These are phyloP conservation scores for Coix lacrymajobi DNA, from an alignment of 176 grass and related monocot genomes.

Conservation along the genomic window DNA sequence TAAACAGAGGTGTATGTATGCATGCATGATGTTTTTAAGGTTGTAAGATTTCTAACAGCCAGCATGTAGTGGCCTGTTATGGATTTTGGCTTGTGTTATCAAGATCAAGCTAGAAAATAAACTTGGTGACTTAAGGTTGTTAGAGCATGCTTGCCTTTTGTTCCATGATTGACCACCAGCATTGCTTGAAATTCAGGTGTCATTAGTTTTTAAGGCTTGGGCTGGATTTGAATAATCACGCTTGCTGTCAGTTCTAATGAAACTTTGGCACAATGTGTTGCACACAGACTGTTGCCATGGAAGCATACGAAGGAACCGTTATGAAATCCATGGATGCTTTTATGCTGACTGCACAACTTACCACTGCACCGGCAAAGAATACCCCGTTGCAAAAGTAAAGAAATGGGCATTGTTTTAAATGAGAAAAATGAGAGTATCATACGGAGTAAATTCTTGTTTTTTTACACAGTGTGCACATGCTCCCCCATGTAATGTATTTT, in stretches of 20 bases:
- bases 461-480: no score
- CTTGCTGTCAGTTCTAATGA: not conserved
- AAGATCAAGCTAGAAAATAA: not conserved
- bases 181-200: not conserved
- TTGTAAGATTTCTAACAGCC: not conserved
- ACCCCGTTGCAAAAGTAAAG: not conserved
- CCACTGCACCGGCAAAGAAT: not conserved
- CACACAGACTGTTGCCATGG: not conserved
- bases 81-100: not conserved
- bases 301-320: not conserved
- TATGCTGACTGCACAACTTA: not conserved
- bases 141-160: not conserved
- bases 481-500: no score
- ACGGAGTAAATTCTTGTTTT: not conserved
- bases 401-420: no score
- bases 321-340: not conserved
- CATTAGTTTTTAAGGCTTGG: not conserved
- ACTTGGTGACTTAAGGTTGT: not conserved
- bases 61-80: not conserved
- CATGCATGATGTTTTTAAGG: not conserved
- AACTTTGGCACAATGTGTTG: not conserved
- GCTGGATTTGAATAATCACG: not conserved
- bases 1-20: not conserved
- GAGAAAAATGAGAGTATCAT: no score
- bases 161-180: not conserved